These are phyloP conservation scores for Trichoderma sp. DNA, from an alignment of 2,329 filamentous ascomycete genomes.

Conservation along the genomic window DNA sequence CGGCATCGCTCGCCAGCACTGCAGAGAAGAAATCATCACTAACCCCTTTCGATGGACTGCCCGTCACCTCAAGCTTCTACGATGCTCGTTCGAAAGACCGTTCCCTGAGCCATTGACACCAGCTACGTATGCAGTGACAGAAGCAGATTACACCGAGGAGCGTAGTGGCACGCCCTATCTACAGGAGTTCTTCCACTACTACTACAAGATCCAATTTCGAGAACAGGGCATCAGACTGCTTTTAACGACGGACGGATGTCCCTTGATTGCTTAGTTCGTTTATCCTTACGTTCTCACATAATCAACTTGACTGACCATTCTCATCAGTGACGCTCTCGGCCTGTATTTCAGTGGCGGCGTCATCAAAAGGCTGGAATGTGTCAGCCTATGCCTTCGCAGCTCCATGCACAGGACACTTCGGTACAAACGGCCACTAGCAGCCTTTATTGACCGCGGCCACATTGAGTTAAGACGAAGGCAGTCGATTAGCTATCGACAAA, in stretches of 20 bases:
- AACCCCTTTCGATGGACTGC: not conserved
- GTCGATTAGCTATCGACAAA: not conserved
- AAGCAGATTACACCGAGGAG: not conserved
- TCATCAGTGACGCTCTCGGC: not conserved
- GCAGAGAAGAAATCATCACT: not conserved
- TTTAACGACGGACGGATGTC: not conserved
- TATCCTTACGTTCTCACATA: no score
- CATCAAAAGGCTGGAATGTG: not conserved
- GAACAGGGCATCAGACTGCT: not conserved
- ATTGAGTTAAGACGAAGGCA: not conserved
- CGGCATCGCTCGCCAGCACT: not conserved
- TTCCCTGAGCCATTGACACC: not conserved
- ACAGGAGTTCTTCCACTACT: not conserved
- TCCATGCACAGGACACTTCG: not conserved
- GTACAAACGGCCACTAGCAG: not conserved
- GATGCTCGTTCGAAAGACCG: not conserved
- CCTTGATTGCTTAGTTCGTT: not conserved
- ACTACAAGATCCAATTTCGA: not conserved
- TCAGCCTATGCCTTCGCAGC: no score
- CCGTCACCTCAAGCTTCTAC: slow-evolving; percentile 4
- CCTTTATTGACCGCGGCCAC: not conserved
- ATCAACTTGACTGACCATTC: not conserved
- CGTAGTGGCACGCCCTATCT: not conserved
- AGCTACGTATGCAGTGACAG: not conserved
- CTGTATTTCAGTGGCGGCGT: not conserved